A percentile compares a stretch with the other conserved stretches of the same genome.
These are phyloP conservation scores for Trichocomaceae sp. DNA, from an alignment of 2,329 filamentous ascomycete genomes.

Conservation along the genomic window DNA sequence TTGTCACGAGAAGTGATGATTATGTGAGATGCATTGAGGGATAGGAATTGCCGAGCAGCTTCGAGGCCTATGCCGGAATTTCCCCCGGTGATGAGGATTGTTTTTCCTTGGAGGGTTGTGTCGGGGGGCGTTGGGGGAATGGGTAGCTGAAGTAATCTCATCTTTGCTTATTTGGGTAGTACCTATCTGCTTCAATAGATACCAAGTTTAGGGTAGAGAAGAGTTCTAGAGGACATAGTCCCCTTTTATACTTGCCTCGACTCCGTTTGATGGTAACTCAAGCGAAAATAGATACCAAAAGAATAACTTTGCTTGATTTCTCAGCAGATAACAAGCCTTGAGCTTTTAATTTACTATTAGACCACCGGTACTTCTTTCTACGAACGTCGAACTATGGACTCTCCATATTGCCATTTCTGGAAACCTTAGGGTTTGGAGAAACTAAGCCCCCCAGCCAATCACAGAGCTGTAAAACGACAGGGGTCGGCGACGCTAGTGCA, in stretches of 20 bases:
- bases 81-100: slow-evolving; percentile 45
- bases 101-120: slow-evolving; percentile 24
- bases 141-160: neutral
- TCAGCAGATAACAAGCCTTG: neutral
- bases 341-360: neutral
- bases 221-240: neutral
- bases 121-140: neutral
- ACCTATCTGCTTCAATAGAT: no score
- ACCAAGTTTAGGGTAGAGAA: neutral
- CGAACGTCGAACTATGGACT: no score
- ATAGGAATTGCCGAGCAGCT: slow-evolving; percentile 36
- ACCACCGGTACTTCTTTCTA: neutral
- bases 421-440: neutral
- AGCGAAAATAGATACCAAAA: neutral
- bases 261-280: neutral
- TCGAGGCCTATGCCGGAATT: slow-evolving; percentile 48
- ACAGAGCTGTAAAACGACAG: neutral
- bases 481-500: neutral
- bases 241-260: neutral
- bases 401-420: neutral
- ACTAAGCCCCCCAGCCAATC: neutral
- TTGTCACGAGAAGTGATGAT: slow-evolving; percentile 44
- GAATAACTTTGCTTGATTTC: neutral
- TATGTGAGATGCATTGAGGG: slow-evolving; percentile 35
- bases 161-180: neutral